These are phyloP conservation scores for Lodderomyces elongisporus DNA, from an alignment of 1,139 yeast genomes.

Conservation along the genomic window DNA sequence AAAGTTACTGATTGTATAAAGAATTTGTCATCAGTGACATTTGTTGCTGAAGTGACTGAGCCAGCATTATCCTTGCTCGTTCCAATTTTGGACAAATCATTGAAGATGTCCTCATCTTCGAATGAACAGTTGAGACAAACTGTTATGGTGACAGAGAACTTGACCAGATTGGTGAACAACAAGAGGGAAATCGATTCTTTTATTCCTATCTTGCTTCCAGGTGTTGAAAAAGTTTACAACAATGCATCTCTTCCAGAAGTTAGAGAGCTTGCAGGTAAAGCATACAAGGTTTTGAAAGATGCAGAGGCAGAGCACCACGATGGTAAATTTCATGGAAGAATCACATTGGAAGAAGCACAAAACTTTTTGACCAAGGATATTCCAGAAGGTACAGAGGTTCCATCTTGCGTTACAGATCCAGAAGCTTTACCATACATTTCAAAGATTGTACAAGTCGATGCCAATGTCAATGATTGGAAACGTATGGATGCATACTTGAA, in stretches of 20 bases:
- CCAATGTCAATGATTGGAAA: slow-evolving; percentile 90
- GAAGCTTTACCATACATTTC: slow-evolving; percentile 45
- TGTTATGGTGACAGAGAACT: slow-evolving; percentile 91
- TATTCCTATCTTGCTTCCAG: slow-evolving; percentile 84
- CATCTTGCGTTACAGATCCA: slow-evolving; percentile 12
- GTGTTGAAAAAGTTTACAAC: slow-evolving; percentile 79
- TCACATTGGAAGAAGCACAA: slow-evolving; percentile 51
- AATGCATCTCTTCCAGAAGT: slow-evolving; percentile 96
- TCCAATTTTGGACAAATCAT: slow-evolving; percentile 87
- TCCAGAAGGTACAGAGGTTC: slow-evolving; percentile 19
- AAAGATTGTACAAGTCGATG: slow-evolving; percentile 58
- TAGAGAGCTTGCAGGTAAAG: slow-evolving; percentile 87
- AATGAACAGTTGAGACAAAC: slow-evolving; percentile 97
- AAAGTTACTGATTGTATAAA: slow-evolving; percentile 88
- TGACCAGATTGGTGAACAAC: slow-evolving; percentile 92
- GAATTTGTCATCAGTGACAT: slow-evolving; percentile 87
- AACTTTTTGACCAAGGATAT: slow-evolving; percentile 38
- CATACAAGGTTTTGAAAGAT: slow-evolving; percentile 71
- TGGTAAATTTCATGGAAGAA: slow-evolving; percentile 74
- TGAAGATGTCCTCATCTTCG: slow-evolving; percentile 82
- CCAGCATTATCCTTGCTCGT: slow-evolving; percentile 87
- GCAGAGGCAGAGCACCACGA: slow-evolving; percentile 68
- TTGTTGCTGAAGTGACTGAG: slow-evolving; percentile 97
- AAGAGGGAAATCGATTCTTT: slow-evolving; percentile 85
- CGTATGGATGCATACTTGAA: slow-evolving; percentile 55